Percentiles rank a stretch among this genome's conserved stretches.
Evolutionary conservation across 345 rosid species (phyloP).

Genomic region (Euphorbia peplus): DNA sequence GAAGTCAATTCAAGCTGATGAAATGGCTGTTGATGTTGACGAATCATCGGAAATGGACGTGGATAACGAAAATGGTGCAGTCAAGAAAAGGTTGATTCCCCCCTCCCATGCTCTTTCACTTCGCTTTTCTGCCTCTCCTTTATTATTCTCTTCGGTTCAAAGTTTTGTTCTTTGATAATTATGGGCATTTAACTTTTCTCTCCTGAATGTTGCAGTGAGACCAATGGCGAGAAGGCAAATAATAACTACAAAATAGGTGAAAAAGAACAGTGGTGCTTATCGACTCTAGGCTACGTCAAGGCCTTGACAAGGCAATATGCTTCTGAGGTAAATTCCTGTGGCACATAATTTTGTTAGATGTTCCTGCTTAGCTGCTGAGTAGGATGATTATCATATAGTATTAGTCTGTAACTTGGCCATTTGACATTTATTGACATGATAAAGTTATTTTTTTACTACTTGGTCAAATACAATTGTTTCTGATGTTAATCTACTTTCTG

Average conservation of each 20-base stretch:
- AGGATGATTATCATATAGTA: neutral
- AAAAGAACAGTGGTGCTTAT: conserved; percentile 88
- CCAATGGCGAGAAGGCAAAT: conserved; percentile 41
- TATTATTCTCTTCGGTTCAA: neutral
- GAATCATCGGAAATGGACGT: conserved; percentile 74
- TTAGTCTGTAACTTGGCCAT: neutral
- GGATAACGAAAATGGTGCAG: conserved; percentile 60
- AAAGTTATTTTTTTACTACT: neutral
- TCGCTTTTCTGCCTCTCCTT: neutral
- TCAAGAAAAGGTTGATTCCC: conserved; percentile 37
- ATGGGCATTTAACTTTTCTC: neutral
- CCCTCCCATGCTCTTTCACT: neutral
- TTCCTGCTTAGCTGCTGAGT: neutral
- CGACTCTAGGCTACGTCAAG: conserved; percentile 84
- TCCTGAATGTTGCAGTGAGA: conserved; percentile 35
- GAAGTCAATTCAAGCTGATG: conserved; percentile 49
- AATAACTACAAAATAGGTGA: conserved; percentile 55
- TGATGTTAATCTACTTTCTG: conserved; percentile 8
- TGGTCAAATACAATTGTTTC: neutral
- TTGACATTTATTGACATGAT: neutral
- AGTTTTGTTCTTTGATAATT: neutral
- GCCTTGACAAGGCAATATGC: conserved; percentile 92
- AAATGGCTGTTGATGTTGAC: conserved; percentile 52
- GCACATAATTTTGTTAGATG: neutral
- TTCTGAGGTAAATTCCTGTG: conserved; percentile 56